phyloP scores from a whole-genome alignment of 2,329 filamentous ascomycete genomes.

The Fusarium albosuccineum region DNA sequence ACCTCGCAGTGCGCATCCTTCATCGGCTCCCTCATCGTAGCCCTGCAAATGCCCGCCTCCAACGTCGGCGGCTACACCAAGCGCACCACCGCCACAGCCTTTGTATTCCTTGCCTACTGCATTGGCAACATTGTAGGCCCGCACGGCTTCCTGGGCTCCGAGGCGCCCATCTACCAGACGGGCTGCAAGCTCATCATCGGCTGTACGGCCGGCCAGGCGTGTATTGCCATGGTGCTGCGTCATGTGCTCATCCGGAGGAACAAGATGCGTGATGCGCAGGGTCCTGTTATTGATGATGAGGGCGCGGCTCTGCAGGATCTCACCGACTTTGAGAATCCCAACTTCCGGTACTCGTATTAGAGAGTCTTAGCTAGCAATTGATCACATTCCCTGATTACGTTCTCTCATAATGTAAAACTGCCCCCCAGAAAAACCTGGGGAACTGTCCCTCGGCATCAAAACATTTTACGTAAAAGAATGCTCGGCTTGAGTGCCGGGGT shows the following conservation, averaged over 20 bases:
- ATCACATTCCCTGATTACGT: background rate
- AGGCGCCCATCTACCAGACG: constrained; percentile 64
- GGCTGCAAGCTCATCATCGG: constrained; percentile 59
- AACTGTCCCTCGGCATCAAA: background rate
- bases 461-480: constrained; percentile 34
- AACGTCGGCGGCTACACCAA: constrained; percentile 65
- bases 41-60: constrained; percentile 65
- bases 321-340: constrained; percentile 47
- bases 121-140: constrained; percentile 46
- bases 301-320: constrained; percentile 42
- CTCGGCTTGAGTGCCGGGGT: background rate
- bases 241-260: constrained; percentile 44
- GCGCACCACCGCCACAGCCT: constrained; percentile 59
- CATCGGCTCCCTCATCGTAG: constrained; percentile 66
- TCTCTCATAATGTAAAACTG: background rate
- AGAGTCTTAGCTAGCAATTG: constrained; percentile 9
- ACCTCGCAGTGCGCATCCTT: constrained; percentile 54
- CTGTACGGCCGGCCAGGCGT: constrained; percentile 39
- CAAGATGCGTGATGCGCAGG: constrained; percentile 40
- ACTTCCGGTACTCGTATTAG: constrained; percentile 46
- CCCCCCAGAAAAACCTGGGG: constrained; percentile 15
- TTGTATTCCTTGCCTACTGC: constrained; percentile 62
- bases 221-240: constrained; percentile 35
- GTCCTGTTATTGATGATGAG: constrained; percentile 36
- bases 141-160: constrained; percentile 57